These are phyloP conservation scores for Mallotus nudiflorus DNA, from an alignment of 345 rosid genomes.

Conservation along the genomic window DNA sequence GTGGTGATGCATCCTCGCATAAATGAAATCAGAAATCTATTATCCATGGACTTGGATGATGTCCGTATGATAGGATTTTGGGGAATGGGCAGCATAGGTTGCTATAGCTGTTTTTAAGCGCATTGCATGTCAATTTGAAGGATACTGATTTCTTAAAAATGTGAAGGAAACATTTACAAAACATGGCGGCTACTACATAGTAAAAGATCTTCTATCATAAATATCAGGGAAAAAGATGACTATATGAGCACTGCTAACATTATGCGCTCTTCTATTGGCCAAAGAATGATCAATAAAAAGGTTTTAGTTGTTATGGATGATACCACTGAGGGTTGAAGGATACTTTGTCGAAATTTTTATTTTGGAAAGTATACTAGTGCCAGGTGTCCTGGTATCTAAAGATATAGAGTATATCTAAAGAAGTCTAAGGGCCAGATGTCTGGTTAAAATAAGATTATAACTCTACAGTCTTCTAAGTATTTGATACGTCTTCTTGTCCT, in stretches of 20 bases:
- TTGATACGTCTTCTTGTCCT: too few relatives aligned
- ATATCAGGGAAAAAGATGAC: not conserved
- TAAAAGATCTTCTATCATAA: not conserved
- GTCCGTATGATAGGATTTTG: constrained; percentile 18
- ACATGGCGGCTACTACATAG: not conserved
- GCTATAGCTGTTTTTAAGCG: constrained; percentile 6
- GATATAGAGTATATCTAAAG: too few relatives aligned
- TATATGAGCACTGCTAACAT: not conserved
- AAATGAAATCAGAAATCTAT: not conserved
- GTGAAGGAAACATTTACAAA: constrained; percentile 10
- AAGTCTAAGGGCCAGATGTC: too few relatives aligned
- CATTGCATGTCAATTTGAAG: constrained; percentile 6
- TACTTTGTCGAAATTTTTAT: too few relatives aligned
- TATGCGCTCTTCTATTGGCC: not conserved
- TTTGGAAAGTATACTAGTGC: too few relatives aligned
- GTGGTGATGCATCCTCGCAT: constrained; percentile 19
- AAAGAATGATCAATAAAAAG: not conserved
- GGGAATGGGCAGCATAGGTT: constrained; percentile 23
- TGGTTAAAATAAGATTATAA: too few relatives aligned
- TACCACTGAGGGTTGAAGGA: too few relatives aligned
- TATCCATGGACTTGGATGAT: not conserved
- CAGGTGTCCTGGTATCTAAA: too few relatives aligned
- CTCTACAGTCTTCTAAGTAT: too few relatives aligned
- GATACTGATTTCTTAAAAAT: constrained; percentile 14
- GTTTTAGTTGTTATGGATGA: constrained; percentile 13